These are phyloP conservation scores for Pogostemon cablin DNA, from an alignment of 257 asterid species.

Conservation along the genomic window DNA sequence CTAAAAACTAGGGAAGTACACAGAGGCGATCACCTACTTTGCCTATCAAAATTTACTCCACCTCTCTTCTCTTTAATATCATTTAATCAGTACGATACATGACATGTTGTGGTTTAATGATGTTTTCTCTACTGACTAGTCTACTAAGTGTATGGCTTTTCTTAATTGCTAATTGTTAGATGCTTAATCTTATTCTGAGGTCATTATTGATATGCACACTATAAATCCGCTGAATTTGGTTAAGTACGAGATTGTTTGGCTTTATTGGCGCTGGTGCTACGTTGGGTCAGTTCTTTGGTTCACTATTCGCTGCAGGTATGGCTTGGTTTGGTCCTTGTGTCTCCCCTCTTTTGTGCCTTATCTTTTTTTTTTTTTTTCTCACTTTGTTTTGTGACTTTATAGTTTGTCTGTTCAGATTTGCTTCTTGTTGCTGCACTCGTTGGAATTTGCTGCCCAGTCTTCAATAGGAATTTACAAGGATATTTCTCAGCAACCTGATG, in stretches of 20 bases:
- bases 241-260: constrained; percentile 99
- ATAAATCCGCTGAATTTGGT: constrained; percentile 65
- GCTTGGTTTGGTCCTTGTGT: constrained; percentile 98
- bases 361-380: constrained; percentile 2
- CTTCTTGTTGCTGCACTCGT: constrained; percentile 86
- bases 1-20: constrained; percentile 79
- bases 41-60: constrained; percentile 23
- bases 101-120: constrained; percentile 87
- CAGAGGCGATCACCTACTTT: constrained; percentile 60
- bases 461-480: constrained; percentile 75
- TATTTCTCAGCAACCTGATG: constrained; percentile 57
- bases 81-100: constrained; percentile 24
- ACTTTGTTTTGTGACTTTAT: constrained; percentile 28
- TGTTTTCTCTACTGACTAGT: constrained; percentile 82
- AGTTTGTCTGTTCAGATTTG: constrained; percentile 58
- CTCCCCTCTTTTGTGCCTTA: constrained; percentile 36
- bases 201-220: constrained; percentile 32
- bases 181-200: constrained; percentile 20
- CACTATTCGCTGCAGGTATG: constrained; percentile 84
- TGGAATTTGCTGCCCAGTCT: constrained; percentile 92
- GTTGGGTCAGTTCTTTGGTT: constrained; percentile 91
- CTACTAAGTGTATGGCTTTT: constrained; percentile 76
- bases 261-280: constrained; percentile 99
- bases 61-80: constrained; percentile 28
- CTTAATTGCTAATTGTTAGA: constrained; percentile 51